Base-by-base conservation (phyloP, 73 alveolate genomes). In the Paramecium pentaurelia region DNA sequence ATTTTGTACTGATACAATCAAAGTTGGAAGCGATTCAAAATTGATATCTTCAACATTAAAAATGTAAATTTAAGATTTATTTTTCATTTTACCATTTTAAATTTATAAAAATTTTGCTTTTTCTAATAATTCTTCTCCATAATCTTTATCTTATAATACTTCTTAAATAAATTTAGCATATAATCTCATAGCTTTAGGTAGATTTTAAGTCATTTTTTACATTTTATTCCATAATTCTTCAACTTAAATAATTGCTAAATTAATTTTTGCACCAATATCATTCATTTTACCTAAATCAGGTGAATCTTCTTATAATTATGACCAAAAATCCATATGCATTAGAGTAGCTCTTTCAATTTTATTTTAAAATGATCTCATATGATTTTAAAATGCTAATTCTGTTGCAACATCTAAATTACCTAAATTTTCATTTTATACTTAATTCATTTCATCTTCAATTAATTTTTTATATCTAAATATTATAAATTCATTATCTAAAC, bases 201-300 rank as follows among this genome's bases (percentile, higher is more conserved):
- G 32, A 38, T 59, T 60, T 64, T 22, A 64, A 6, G 89, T 58
- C 88, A 60, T 87, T 28, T 22, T 87, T 42, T 87, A 64, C 75
- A 87, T 34, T 38, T 77, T 87, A 68, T 59, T 87, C 93, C 93
- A 87, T 9, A 64, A 22, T 58, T 87, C 93, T 64, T 87, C 93
- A 64, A 87, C 88, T 40, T 68, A 64, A 7, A 30, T 58, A 8
- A 87, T 64, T 2, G 93, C 86, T 70, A 40, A 60, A 38, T 77
- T 87, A 4, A 87, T 87, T 40, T 77, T 87, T 6, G 60, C 86
- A 34, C 93, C 93, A 32, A 87, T 87, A 27, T 87, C 83, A 64
- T 87, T 87, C 89, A 87, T 25, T 27, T 87, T 87, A 8, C 93
- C 93, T 60, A 87, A 60, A 87, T 87, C 93, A n/a, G 93, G 93